These are phyloP conservation scores for Ceratobasidium sp. DNA, from an alignment of 1,284 basidiomycete genomes.

Conservation along the genomic window DNA sequence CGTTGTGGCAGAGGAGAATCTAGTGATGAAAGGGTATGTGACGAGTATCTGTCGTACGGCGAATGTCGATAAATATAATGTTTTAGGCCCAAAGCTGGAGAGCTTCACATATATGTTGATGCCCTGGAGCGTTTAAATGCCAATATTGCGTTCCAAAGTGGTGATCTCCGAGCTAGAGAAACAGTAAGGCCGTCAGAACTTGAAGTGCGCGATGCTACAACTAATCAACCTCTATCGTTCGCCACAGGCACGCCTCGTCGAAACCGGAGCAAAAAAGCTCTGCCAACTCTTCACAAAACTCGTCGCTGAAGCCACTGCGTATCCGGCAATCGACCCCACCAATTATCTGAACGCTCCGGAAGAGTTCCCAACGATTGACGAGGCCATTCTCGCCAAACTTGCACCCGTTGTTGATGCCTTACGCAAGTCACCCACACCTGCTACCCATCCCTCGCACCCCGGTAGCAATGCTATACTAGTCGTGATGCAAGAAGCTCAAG, in stretches of 20 bases:
- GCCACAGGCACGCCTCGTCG: conserved; percentile 71
- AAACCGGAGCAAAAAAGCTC: conserved; percentile 84
- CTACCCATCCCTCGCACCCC: conserved; percentile 83
- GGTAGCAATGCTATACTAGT: conserved; percentile 73
- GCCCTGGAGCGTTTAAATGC: conserved; percentile 81
- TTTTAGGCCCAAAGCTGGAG: conserved; percentile 74
- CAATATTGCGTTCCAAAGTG: conserved; percentile 79
- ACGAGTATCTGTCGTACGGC: neutral
- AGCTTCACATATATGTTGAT: conserved; percentile 75
- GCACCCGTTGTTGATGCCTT: conserved; percentile 71
- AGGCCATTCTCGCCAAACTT: conserved; percentile 67
- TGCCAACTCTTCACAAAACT: conserved; percentile 82
- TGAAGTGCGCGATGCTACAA: conserved; percentile 9
- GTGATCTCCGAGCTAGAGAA: conserved; percentile 68
- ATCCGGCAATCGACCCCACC: conserved; percentile 70
- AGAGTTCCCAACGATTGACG: conserved; percentile 62
- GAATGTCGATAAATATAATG: conserved; percentile 28
- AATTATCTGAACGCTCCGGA: conserved; percentile 65
- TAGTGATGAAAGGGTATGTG: conserved; percentile 79
- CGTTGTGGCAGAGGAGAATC: conserved; percentile 79
- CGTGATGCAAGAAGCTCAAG: conserved; percentile 79
- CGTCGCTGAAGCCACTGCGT: conserved; percentile 81
- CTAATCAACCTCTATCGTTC: neutral
- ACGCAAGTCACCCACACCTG: conserved; percentile 76
- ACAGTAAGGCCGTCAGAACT: conserved; percentile 62